Evolutionary conservation across 495 filamentous ascomycete species (phyloP).

Genomic region (Lasiosphaeria miniovina): DNA sequence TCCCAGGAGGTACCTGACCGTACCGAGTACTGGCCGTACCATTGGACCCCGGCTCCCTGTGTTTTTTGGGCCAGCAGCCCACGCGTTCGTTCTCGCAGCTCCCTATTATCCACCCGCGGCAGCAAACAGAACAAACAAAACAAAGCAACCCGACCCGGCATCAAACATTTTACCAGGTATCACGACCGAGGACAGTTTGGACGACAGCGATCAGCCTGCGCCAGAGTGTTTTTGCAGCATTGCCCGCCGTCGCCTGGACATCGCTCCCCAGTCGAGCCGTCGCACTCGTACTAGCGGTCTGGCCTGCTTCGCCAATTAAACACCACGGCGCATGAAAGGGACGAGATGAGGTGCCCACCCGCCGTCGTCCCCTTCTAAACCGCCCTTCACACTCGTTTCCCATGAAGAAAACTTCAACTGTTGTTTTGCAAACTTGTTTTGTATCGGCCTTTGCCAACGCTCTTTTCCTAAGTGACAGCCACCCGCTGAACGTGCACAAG

Average conservation of each 20-base stretch:
- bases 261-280: neutral
- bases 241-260: neutral
- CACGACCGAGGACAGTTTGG: no score
- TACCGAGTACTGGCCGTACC: no score
- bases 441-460: constrained; percentile 33
- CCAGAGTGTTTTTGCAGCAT: no score
- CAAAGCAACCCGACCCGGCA: no score
- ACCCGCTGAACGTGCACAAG: constrained; percentile 31
- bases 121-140: no score
- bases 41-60: no score
- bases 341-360: constrained; percentile 39
- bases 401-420: constrained; percentile 31
- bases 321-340: constrained; percentile 24
- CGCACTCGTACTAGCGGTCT: constrained; percentile 6
- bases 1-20: no score
- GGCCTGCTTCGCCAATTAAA: constrained; percentile 28
- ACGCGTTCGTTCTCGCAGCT: no score
- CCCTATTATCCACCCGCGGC: no score
- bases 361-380: constrained; percentile 23
- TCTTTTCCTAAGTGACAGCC: constrained; percentile 36
- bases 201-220: no score
- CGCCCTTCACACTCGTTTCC: constrained; percentile 17
- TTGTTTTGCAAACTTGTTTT: constrained; percentile 32
- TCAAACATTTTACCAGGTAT: no score
- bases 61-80: no score